Evolutionary conservation across 108 stramenopile species (phyloP).

Genomic region (Phaeodactylum tricornutum): DNA sequence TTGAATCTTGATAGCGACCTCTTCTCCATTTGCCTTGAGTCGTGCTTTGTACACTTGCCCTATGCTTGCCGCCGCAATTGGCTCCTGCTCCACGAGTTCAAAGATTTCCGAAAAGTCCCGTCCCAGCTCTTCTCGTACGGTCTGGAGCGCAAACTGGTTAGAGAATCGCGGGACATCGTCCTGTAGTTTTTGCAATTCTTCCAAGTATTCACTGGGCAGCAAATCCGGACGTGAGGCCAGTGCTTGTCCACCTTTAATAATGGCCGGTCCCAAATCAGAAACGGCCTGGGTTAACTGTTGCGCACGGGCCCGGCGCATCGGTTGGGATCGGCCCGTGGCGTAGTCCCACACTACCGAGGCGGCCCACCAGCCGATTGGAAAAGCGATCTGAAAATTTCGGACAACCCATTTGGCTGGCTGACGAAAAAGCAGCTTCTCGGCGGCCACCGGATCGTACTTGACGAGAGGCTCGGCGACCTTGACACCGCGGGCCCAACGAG

Average conservation of each 20-base stretch:
- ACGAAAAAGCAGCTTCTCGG: constrained; percentile 67
- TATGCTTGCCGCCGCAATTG: constrained; percentile 74
- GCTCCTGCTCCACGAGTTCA: constrained; percentile 80
- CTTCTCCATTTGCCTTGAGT: constrained; percentile 75
- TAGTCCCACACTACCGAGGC: constrained; percentile 64
- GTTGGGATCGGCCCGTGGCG: constrained; percentile 27
- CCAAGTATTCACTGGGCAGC: constrained; percentile 86
- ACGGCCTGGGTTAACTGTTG: constrained; percentile 74
- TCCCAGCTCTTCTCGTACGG: constrained; percentile 80
- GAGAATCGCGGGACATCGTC: constrained; percentile 88
- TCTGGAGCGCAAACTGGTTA: constrained; percentile 73
- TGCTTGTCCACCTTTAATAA: constrained; percentile 94
- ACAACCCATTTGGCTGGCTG: constrained; percentile 89
- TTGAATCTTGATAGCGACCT: constrained; percentile 92
- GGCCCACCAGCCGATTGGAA: constrained; percentile 84
- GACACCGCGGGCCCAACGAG: constrained; percentile 40
- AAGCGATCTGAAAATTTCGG: constrained; percentile 88
- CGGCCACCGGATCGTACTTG: constrained; percentile 76
- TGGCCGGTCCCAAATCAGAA: constrained; percentile 80
- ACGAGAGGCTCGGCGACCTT: constrained; percentile 85
- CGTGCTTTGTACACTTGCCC: constrained; percentile 88
- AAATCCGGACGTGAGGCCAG: constrained; percentile 86
- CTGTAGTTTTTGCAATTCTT: constrained; percentile 92
- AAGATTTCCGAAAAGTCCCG: constrained; percentile 64
- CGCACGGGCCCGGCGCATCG: constrained; percentile 42